These are phyloP conservation scores for Catharanthus roseus DNA, from an alignment of 257 asterid genomes.

Conservation along the genomic window DNA sequence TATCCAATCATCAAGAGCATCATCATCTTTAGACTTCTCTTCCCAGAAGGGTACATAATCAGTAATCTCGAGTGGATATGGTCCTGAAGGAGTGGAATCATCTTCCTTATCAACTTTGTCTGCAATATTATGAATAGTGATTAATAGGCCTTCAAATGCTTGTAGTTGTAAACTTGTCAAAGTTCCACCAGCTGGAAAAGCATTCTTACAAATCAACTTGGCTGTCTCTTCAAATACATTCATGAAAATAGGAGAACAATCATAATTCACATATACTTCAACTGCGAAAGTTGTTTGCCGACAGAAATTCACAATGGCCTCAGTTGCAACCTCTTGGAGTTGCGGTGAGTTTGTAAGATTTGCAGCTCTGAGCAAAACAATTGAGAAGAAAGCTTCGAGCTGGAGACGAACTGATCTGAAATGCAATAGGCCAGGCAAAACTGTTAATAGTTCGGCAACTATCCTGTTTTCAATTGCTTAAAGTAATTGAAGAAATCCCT, in stretches of 20 bases:
- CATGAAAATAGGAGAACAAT: conserved; percentile 66
- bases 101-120: conserved; percentile 73
- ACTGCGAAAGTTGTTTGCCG: conserved; percentile 65
- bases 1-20: conserved; percentile 53
- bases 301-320: conserved; percentile 78
- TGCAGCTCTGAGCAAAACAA: conserved; percentile 55
- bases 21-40: conserved; percentile 44
- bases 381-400: conserved; percentile 74
- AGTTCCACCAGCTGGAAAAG: conserved; percentile 58
- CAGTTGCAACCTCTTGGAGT: conserved; percentile 81
- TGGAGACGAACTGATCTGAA: conserved; percentile 81
- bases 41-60: conserved; percentile 80
- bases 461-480: background rate
- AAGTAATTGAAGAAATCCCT: background rate
- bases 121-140: conserved; percentile 73
- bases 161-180: conserved; percentile 67
- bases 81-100: conserved; percentile 52
- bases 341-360: conserved; percentile 38
- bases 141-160: conserved; percentile 75
- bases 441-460: conserved; percentile 5
- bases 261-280: conserved; percentile 76
- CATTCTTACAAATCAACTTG: conserved; percentile 70
- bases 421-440: conserved; percentile 2
- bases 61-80: conserved; percentile 62
- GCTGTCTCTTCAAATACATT: conserved; percentile 81